phyloP scores from a whole-genome alignment of 2,329 filamentous ascomycete genomes.

The Monilinia laxa region DNA sequence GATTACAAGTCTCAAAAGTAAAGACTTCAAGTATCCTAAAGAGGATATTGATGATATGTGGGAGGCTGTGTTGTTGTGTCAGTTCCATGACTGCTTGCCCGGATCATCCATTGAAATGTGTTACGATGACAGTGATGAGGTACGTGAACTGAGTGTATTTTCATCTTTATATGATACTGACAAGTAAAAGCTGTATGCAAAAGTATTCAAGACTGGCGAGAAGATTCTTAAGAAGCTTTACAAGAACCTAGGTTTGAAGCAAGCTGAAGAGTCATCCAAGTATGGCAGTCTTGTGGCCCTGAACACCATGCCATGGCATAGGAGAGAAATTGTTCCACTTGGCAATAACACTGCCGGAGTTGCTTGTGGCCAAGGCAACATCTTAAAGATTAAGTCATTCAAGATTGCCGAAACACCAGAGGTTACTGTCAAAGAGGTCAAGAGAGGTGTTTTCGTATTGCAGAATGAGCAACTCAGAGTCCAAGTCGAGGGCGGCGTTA shows the following conservation, averaged over 20 bases:
- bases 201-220: constrained; percentile 76
- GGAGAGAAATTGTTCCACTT: constrained; percentile 70
- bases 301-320: constrained; percentile 86
- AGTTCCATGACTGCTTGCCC: constrained; percentile 96
- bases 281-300: constrained; percentile 60
- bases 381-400: constrained; percentile 53
- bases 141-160: constrained; percentile 40
- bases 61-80: constrained; percentile 87
- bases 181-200: constrained; percentile 66
- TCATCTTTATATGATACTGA: constrained; percentile 34
- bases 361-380: constrained; percentile 55
- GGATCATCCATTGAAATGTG: constrained; percentile 97
- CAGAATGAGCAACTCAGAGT: constrained; percentile 76
- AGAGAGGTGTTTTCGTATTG: constrained; percentile 69
- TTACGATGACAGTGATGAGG: constrained; percentile 89
- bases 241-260: constrained; percentile 61
- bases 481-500: constrained; percentile 69
- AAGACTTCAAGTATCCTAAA: constrained; percentile 83
- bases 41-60: constrained; percentile 93
- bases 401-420: constrained; percentile 49
- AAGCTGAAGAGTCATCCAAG: constrained; percentile 44
- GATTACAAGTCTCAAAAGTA: constrained; percentile 69
- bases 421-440: constrained; percentile 53
- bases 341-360: constrained; percentile 53
- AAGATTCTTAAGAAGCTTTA: constrained; percentile 70